phyloP scores from a whole-genome alignment of 176 grass and related monocot species.

The Phragmites australis region DNA sequence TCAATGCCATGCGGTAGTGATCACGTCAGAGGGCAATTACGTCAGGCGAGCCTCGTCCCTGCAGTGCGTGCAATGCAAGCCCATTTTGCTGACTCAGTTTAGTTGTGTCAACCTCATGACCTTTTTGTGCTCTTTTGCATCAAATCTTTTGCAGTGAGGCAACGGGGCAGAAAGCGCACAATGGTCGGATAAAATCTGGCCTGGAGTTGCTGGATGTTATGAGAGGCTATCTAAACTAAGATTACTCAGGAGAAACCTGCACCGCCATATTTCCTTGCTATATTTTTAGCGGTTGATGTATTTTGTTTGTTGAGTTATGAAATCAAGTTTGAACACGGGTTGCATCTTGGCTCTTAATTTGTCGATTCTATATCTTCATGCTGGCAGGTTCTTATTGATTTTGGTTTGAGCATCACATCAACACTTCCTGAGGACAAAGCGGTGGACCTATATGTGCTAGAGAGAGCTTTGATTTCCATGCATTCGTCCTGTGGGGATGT shows the following conservation, averaged over 20 bases:
- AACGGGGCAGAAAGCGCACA: slow-evolving; percentile 76
- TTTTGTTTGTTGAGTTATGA: slow-evolving; percentile 19
- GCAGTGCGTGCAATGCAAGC: neutral
- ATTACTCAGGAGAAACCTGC: too few species aligned
- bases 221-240: neutral
- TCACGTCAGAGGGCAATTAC: too few species aligned
- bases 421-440: slow-evolving; percentile 91
- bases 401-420: slow-evolving; percentile 94
- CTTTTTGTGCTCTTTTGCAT: neutral
- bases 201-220: neutral
- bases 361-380: slow-evolving; percentile 15
- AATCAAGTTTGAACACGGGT: neutral
- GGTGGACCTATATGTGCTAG: slow-evolving; percentile 90
- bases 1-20: too few species aligned
- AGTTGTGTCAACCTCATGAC: neutral
- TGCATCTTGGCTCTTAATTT: slow-evolving; percentile 10
- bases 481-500: slow-evolving; percentile 91
- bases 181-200: slow-evolving; percentile 59
- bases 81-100: neutral
- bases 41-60: too few species aligned
- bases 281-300: too few species aligned
- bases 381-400: slow-evolving; percentile 92
- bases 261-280: too few species aligned
- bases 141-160: slow-evolving; percentile 62
- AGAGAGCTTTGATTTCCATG: slow-evolving; percentile 96